phyloP scores from a whole-genome alignment of 768 basidiomycete species.

The Lanmaoa pseudosensibilis region DNA sequence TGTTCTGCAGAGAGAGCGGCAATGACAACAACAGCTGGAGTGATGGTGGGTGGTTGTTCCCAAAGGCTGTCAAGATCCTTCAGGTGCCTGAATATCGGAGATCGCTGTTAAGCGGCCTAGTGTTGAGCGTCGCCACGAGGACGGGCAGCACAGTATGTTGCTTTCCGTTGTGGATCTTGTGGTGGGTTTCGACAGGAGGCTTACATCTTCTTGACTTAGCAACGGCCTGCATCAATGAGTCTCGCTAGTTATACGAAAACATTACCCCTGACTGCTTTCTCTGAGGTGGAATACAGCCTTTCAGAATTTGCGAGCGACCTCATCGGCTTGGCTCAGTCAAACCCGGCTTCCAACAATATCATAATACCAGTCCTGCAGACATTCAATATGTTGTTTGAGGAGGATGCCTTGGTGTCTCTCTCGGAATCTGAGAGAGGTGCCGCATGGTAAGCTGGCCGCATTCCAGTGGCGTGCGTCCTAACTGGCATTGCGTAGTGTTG shows the following conservation, averaged over 20 bases:
- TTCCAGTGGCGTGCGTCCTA: slow-evolving; percentile 9
- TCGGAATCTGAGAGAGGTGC: slow-evolving; percentile 46
- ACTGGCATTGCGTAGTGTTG: slow-evolving; percentile 43
- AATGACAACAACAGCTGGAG: slow-evolving; percentile 52
- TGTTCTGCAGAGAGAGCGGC: slow-evolving; percentile 33
- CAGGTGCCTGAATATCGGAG: slow-evolving; percentile 61
- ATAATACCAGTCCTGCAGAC: slow-evolving; percentile 84
- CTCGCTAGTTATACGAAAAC: slow-evolving; percentile 56
- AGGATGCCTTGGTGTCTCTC: slow-evolving; percentile 55
- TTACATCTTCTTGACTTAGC: slow-evolving; percentile 43
- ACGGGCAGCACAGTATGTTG: slow-evolving; percentile 79
- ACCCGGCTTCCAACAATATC: slow-evolving; percentile 62
- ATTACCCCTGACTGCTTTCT: slow-evolving; percentile 44
- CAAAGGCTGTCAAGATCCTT: slow-evolving; percentile 65
- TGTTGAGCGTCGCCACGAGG: slow-evolving; percentile 80
- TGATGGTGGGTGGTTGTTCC: slow-evolving; percentile 74
- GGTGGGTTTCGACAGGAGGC: slow-evolving; percentile 6
- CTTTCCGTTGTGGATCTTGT: slow-evolving; percentile 5
- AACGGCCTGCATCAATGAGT: slow-evolving; percentile 63
- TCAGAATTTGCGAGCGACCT: slow-evolving; percentile 59
- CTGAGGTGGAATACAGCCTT: slow-evolving; percentile 44
- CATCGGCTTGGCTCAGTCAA: slow-evolving; percentile 48
- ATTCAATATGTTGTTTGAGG: slow-evolving; percentile 71
- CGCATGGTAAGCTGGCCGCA: slow-evolving; percentile 46
- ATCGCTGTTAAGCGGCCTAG: slow-evolving; percentile 64